phyloP scores from a whole-genome alignment of 2,329 filamentous ascomycete species.

The Pleochaeta shiraiana region DNA sequence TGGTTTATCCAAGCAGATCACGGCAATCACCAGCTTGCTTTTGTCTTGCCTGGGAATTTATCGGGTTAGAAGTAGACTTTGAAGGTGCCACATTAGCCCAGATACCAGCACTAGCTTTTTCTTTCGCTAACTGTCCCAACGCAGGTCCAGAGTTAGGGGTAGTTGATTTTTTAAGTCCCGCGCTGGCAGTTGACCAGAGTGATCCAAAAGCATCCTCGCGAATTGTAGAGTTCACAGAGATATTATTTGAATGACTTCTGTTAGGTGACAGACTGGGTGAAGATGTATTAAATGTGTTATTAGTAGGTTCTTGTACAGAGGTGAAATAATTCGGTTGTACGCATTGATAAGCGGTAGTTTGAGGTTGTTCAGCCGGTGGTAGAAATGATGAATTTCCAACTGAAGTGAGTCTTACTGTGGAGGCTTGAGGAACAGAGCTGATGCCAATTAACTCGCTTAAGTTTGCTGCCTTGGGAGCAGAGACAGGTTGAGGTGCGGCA shows the following conservation, averaged over 20 bases:
- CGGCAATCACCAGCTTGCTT: background rate
- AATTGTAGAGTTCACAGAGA: slow-evolving; percentile 28
- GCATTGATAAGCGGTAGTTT: slow-evolving; percentile 42
- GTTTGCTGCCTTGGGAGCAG: slow-evolving; percentile 59
- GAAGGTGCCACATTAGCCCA: slow-evolving; percentile 51
- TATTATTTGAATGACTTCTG: slow-evolving; percentile 28
- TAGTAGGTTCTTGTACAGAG: slow-evolving; percentile 37
- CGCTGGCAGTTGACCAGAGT: slow-evolving; percentile 50
- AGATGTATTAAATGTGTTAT: slow-evolving; percentile 16
- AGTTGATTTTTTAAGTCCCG: slow-evolving; percentile 50
- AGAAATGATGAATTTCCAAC: slow-evolving; percentile 31
- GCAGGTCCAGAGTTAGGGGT: slow-evolving; percentile 47
- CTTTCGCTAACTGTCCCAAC: slow-evolving; percentile 88
- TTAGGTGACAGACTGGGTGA: slow-evolving; percentile 19
- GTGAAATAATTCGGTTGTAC: slow-evolving; percentile 88
- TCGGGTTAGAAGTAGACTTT: slow-evolving; percentile 5
- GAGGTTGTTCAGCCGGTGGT: slow-evolving; percentile 21
- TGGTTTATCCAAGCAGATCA: background rate
- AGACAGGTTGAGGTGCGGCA: slow-evolving; percentile 64
- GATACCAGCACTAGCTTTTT: slow-evolving; percentile 85
- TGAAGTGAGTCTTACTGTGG: slow-evolving; percentile 15
- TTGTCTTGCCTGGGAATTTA: background rate
- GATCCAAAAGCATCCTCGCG: slow-evolving; percentile 78
- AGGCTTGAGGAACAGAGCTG: slow-evolving; percentile 42
- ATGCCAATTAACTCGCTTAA: slow-evolving; percentile 61